Conservation (phyloP, 495 filamentous ascomycete genomes). For the Talaromyces nanjingensis region DNA sequence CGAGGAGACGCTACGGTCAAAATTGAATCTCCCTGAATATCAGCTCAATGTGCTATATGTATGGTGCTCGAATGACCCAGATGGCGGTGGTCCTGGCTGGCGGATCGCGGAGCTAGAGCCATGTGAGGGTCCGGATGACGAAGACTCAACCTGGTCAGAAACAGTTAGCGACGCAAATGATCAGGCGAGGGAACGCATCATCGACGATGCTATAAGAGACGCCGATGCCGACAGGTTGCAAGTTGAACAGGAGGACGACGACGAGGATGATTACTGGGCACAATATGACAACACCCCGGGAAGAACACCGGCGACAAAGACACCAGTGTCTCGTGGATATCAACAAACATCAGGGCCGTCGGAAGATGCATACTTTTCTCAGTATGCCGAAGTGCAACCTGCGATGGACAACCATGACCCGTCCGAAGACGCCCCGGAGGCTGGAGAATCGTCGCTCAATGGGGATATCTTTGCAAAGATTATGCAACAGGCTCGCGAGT, state of each 20-base stretch:
- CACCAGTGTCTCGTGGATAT: constrained; percentile 43
- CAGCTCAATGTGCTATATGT: constrained; percentile 52
- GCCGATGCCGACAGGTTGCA: constrained; percentile 19
- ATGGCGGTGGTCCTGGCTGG: constrained; percentile 69
- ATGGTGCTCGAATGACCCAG: constrained; percentile 62
- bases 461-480: constrained; percentile 41
- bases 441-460: constrained; percentile 47
- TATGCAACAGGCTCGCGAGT: constrained; percentile 22
- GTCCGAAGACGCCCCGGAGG: constrained; percentile 45
- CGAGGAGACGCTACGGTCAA: constrained; percentile 75
- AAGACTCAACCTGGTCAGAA: constrained; percentile 40
- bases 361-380: constrained; percentile 63
- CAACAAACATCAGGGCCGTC: constrained; percentile 28
- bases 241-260: constrained; percentile 51
- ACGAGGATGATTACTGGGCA: constrained; percentile 92
- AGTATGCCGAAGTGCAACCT: constrained; percentile 81
- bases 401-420: constrained; percentile 87
- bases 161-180: constrained; percentile 49
- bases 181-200: constrained; percentile 25
- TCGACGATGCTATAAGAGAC: constrained; percentile 31
- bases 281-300: constrained; percentile 83
- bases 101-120: constrained; percentile 72
- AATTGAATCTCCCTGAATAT: constrained; percentile 49
- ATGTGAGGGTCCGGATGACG: constrained; percentile 33
- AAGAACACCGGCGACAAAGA: constrained; percentile 64